Conservation (phyloP, 495 filamentous ascomycete species). For the Copromyces sp. region DNA sequence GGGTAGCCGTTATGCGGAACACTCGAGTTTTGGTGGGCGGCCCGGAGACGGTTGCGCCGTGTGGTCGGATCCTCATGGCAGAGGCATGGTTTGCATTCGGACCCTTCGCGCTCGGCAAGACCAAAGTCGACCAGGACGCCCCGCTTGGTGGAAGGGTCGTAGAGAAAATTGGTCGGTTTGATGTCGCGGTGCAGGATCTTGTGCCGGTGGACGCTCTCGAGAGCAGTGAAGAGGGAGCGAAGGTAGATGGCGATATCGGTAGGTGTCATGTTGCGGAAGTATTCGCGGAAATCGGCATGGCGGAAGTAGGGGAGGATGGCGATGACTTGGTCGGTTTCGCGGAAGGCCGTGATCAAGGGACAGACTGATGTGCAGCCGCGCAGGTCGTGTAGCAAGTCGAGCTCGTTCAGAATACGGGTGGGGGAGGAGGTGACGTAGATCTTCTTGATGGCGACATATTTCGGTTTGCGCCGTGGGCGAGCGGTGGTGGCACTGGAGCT, state of each 20-base stretch:
- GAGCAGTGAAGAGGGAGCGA: slow-evolving; percentile 73
- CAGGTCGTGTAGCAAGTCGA: slow-evolving; percentile 90
- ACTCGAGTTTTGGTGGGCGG: slow-evolving; percentile 29
- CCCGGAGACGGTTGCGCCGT: slow-evolving; percentile 30
- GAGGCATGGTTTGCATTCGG: slow-evolving; percentile 61
- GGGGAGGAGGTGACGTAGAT: slow-evolving; percentile 97
- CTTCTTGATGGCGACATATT: slow-evolving; percentile 94
- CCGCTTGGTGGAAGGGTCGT: slow-evolving; percentile 67
- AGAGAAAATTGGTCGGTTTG: slow-evolving; percentile 99
- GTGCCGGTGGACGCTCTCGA: slow-evolving; percentile 70
- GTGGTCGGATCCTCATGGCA: slow-evolving; percentile 45
- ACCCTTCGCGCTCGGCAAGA: slow-evolving; percentile 73
- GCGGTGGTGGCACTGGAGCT: slow-evolving; percentile 9
- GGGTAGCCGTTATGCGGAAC: slow-evolving; percentile 59
- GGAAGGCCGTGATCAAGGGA: slow-evolving; percentile 91
- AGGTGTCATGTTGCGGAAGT: slow-evolving; percentile 80
- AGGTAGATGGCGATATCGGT: slow-evolving; percentile 83
- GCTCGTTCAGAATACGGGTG: slow-evolving; percentile 86
- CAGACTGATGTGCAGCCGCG: slow-evolving; percentile 74
- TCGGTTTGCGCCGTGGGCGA: slow-evolving; percentile 39
- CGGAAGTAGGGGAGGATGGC: slow-evolving; percentile 91
- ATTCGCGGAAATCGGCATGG: slow-evolving; percentile 91
- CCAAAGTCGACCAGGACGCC: slow-evolving; percentile 97
- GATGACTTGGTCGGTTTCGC: slow-evolving; percentile 86
- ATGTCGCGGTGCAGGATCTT: slow-evolving; percentile 92